Percentiles rank a stretch among this genome's conserved stretches.
Evolutionary conservation across 2,329 filamentous ascomycete genomes (phyloP).

Genomic region (Pseudogymnoascus sp.): DNA sequence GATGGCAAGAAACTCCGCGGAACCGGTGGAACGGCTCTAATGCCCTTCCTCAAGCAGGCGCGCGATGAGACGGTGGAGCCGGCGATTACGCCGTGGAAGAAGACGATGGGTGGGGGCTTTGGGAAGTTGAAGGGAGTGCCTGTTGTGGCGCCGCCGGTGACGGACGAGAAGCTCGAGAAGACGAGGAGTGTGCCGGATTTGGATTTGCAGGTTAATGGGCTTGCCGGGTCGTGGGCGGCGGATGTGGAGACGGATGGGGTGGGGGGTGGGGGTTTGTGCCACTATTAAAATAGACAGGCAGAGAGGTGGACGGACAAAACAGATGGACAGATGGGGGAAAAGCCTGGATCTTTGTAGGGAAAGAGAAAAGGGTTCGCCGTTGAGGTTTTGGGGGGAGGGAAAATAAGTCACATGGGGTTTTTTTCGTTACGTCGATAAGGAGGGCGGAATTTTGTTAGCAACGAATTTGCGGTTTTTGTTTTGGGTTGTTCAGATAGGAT

Average conservation of each 20-base stretch:
- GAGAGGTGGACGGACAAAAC: neutral
- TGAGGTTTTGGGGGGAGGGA: neutral
- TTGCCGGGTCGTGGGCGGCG: constrained; percentile 84
- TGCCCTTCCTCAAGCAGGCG: constrained; percentile 94
- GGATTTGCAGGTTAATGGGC: constrained; percentile 50
- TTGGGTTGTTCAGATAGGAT: neutral
- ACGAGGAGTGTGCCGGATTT: constrained; percentile 35
- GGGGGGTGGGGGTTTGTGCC: constrained; percentile 52
- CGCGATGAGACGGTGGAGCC: constrained; percentile 93
- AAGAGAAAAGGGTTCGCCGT: neutral
- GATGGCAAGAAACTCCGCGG: constrained; percentile 58
- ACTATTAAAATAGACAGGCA: constrained; percentile 23
- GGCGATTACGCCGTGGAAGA: constrained; percentile 64
- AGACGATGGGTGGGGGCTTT: constrained; percentile 38
- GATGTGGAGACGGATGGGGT: constrained; percentile 73
- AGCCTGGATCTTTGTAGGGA: neutral
- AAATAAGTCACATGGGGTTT: neutral
- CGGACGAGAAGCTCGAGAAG: constrained; percentile 48
- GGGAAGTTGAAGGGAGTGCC: constrained; percentile 44
- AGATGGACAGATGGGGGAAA: neutral
- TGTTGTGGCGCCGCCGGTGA: constrained; percentile 23
- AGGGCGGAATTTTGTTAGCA: neutral
- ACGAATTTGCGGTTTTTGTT: neutral
- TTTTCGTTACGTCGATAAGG: neutral
- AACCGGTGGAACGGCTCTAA: constrained; percentile 87